These are phyloP conservation scores for Colletotrichum musae DNA, from an alignment of 2,329 filamentous ascomycete species.

Conservation along the genomic window DNA sequence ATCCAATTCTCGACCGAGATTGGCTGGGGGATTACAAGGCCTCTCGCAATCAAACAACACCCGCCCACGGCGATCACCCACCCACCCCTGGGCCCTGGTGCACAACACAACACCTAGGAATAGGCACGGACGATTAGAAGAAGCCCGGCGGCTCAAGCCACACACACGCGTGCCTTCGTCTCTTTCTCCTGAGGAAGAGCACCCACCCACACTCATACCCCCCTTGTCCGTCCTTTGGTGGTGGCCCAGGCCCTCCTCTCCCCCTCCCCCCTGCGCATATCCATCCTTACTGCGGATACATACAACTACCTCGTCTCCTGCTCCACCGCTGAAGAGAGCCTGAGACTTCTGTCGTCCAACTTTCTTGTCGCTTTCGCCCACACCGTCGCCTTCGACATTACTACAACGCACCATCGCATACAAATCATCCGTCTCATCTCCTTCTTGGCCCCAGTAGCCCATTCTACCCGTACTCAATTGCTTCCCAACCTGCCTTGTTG, in stretches of 20 bases:
- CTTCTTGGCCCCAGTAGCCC: slow-evolving; percentile 20
- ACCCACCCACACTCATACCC: no score
- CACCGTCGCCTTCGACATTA: slow-evolving; percentile 23
- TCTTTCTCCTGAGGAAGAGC: no score
- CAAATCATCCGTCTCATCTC: slow-evolving; percentile 29
- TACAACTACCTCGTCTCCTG: background rate
- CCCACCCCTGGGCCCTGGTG: no score
- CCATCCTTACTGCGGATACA: background rate
- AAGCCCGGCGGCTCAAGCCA: no score
- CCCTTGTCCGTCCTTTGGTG: no score
- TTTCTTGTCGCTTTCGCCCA: slow-evolving; percentile 1
- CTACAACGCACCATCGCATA: slow-evolving; percentile 1
- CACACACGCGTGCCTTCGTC: no score
- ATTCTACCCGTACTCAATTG: slow-evolving; percentile 40
- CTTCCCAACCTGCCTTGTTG: slow-evolving; percentile 23
- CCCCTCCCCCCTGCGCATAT: slow-evolving; percentile 9
- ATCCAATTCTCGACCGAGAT: no score
- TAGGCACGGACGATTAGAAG: no score
- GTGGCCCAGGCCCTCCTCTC: slow-evolving; percentile 14
- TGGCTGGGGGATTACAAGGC: no score
- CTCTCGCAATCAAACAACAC: no score
- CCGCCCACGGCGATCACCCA: no score
- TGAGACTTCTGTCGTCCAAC: slow-evolving; percentile 31
- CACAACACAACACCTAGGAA: no score
- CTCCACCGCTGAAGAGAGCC: slow-evolving; percentile 25